phyloP scores from a whole-genome alignment of 2,329 filamentous ascomycete species.

The Thermothelomyces thermophilus region DNA sequence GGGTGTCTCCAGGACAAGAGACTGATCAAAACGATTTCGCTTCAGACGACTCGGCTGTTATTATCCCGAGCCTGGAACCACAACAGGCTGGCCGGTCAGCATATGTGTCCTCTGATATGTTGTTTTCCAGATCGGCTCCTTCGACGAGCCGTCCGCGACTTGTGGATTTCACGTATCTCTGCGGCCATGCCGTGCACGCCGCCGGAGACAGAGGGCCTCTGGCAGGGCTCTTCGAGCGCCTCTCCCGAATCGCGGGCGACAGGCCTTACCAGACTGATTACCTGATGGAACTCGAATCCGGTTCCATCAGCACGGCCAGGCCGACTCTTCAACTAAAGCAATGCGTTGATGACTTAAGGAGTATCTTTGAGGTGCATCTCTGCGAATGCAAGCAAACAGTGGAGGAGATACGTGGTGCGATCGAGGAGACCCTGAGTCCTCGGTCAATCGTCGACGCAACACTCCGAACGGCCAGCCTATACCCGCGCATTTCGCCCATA shows the following conservation, averaged over 20 bases:
- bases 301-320: not conserved
- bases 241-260: not conserved
- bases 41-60: not conserved
- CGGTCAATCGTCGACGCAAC: conserved; percentile 1
- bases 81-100: not conserved
- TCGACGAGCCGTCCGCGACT: conserved; percentile 3
- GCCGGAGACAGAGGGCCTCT: not conserved
- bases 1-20: not conserved
- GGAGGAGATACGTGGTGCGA: not conserved
- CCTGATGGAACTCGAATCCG: conserved; percentile 11
- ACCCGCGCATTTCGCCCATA: conserved; percentile 28
- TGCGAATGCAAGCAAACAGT: not conserved
- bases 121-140: conserved; percentile 11
- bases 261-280: conserved; percentile 10
- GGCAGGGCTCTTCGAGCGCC: not conserved
- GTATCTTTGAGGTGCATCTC: not conserved
- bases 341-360: not conserved
- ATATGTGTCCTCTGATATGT: not conserved
- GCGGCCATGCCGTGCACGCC: not conserved
- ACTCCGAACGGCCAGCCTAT: conserved; percentile 11
- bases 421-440: conserved; percentile 1
- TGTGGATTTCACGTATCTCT: conserved; percentile 1
- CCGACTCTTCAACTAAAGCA: not conserved
- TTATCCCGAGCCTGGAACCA: not conserved
- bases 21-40: not conserved